Percentiles rank a stretch among this genome's conserved stretches.
Conservation (phyloP, 306 rosid species). For the Vigna hirtella region DNA sequence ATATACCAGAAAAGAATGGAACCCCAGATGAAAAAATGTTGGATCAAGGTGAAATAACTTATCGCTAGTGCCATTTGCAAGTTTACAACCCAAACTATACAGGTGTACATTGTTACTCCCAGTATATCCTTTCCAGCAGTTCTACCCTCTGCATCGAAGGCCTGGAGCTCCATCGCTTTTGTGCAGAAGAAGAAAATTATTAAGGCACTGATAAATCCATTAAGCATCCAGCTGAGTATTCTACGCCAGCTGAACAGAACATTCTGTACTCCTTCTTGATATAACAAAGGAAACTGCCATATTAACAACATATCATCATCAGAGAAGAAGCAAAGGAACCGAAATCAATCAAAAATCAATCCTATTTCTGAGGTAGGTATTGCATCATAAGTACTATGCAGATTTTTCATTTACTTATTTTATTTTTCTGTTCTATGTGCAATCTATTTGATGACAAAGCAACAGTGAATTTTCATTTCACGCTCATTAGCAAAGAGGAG, state of each 20-base stretch:
- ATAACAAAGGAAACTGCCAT: conserved; percentile 14
- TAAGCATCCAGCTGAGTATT: conserved; percentile 21
- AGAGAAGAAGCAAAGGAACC: neutral
- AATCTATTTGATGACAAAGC: neutral
- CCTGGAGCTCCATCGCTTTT: conserved; percentile 10
- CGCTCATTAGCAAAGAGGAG: neutral
- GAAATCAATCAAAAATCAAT: neutral
- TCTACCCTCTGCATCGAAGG: conserved; percentile 1
- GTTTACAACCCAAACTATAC: conserved; percentile 17
- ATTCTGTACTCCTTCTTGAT: conserved; percentile 4
- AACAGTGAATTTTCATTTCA: neutral
- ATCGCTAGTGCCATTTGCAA: conserved; percentile 13
- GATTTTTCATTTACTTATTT: neutral
- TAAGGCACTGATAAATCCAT: conserved; percentile 11
- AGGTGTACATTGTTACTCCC: conserved; percentile 13
- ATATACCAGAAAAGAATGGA: conserved; percentile 26
- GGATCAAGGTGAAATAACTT: conserved; percentile 35
- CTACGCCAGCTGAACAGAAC: conserved; percentile 12
- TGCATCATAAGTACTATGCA: neutral
- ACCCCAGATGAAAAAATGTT: conserved; percentile 30
- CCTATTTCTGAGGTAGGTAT: neutral
- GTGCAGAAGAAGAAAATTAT: conserved; percentile 17
- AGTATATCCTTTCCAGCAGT: conserved; percentile 17
- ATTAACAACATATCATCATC: neutral
- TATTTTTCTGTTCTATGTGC: neutral